Conservation (phyloP, 495 filamentous ascomycete genomes). For the Penicillium bovifimosum region DNA sequence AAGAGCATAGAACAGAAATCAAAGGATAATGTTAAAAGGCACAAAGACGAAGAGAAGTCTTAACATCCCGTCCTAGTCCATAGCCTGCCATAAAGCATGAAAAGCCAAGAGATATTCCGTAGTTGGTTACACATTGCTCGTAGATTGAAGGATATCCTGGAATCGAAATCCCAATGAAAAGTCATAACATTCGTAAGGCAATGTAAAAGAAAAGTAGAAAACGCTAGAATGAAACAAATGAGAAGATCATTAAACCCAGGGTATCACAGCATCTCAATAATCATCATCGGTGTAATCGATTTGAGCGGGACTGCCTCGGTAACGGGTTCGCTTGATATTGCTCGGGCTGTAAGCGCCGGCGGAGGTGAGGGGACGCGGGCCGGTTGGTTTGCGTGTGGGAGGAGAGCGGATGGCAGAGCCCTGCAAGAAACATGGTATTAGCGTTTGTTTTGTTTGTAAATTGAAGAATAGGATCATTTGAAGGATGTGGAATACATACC, state of each 20-base stretch:
- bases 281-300: slow-evolving; percentile 38
- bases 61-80: neutral
- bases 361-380: slow-evolving; percentile 47
- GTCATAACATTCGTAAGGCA: slow-evolving; percentile 3
- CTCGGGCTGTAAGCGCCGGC: slow-evolving; percentile 43
- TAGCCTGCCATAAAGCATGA: neutral
- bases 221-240: neutral
- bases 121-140: slow-evolving; percentile 3
- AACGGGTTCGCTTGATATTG: slow-evolving; percentile 40
- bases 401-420: slow-evolving; percentile 43
- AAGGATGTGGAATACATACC: slow-evolving; percentile 22
- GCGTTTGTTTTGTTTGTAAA: neutral
- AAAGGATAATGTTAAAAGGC: neutral
- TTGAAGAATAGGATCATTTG: too few species aligned
- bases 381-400: slow-evolving; percentile 49
- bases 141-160: neutral
- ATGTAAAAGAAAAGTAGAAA: slow-evolving; percentile 12
- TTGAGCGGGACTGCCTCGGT: slow-evolving; percentile 45
- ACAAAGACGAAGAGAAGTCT: slow-evolving; percentile 1
- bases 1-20: neutral
- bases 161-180: neutral
- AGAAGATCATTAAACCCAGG: slow-evolving; percentile 17
- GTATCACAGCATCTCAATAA: slow-evolving; percentile 29
- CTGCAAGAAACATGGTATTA: slow-evolving; percentile 11
- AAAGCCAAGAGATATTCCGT: slow-evolving; percentile 3